phyloP scores from a whole-genome alignment of 164 flowering plant species.

The Magnolia changhungtana region DNA sequence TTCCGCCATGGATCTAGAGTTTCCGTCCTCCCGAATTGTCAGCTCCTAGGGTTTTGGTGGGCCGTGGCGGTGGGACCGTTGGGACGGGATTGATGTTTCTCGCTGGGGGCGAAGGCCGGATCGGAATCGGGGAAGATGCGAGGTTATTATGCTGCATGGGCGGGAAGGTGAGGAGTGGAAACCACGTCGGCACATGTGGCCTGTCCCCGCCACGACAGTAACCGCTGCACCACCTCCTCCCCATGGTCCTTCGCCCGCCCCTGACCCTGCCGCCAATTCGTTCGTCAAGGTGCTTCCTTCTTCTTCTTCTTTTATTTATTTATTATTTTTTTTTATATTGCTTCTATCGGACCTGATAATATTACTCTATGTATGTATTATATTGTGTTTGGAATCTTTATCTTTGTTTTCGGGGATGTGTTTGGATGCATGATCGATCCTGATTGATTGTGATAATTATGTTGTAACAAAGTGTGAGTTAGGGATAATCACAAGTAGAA shows the following conservation, averaged over 20 bases:
- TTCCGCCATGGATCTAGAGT: conserved; percentile 33
- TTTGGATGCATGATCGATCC: background rate
- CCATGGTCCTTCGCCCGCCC: conserved; percentile 14
- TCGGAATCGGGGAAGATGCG: conserved; percentile 45
- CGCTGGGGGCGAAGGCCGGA: conserved; percentile 15
- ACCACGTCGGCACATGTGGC: conserved; percentile 66
- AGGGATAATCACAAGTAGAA: background rate
- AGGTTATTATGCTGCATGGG: conserved; percentile 57
- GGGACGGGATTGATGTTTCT: conserved; percentile 50
- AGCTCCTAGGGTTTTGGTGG: conserved; percentile 14
- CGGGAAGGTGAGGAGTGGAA: conserved; percentile 52
- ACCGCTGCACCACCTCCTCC: conserved; percentile 13
- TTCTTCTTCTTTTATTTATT: background rate
- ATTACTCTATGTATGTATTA: background rate
- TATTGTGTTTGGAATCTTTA: background rate
- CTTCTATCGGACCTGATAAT: background rate
- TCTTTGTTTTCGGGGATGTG: background rate
- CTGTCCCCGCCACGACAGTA: conserved; percentile 43
- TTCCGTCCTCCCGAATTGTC: conserved; percentile 10
- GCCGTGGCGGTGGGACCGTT: background rate
- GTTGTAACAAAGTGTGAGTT: background rate
- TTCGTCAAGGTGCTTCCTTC: conserved; percentile 44
- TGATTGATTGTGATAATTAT: background rate
- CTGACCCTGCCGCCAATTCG: conserved; percentile 13
- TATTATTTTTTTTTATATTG: background rate